Conservation (phyloP, 1,139 yeast species). For the Geotrichum histeridarum region DNA sequence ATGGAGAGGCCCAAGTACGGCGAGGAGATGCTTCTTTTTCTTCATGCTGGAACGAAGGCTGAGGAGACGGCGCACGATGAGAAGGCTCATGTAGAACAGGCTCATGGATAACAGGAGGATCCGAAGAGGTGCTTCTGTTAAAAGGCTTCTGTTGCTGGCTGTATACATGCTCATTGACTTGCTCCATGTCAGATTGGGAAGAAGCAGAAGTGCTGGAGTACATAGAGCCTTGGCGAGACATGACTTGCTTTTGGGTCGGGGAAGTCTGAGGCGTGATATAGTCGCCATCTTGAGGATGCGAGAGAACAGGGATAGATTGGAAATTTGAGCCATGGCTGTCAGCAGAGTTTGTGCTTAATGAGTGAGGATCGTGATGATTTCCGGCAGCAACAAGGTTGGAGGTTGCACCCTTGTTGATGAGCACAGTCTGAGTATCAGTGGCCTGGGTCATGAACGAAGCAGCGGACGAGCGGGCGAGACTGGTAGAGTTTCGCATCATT, state of each 20-base stretch:
- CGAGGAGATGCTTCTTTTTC: constrained; percentile 13
- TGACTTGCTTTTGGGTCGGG: constrained; percentile 26
- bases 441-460: constrained; percentile 13
- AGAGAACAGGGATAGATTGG: constrained; percentile 22
- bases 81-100: constrained; percentile 6
- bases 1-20: constrained; percentile 42
- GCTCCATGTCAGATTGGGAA: constrained; percentile 26
- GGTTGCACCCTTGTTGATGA: constrained; percentile 6
- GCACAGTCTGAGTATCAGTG: constrained; percentile 8
- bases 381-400: neutral
- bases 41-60: neutral
- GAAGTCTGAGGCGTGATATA: constrained; percentile 25
- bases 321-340: constrained; percentile 3
- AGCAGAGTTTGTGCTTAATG: constrained; percentile 8
- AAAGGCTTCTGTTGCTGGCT: neutral
- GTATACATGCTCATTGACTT: neutral
- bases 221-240: constrained; percentile 33
- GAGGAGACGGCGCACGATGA: constrained; percentile 2
- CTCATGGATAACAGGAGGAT: constrained; percentile 13
- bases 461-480: constrained; percentile 8
- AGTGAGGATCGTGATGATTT: neutral
- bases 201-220: constrained; percentile 33
- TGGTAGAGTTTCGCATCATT: constrained; percentile 3
- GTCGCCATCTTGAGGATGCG: constrained; percentile 24
- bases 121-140: neutral